Evolutionary conservation across 345 rosid genomes (phyloP).

Genomic region (Gossypium ekmanianum): DNA sequence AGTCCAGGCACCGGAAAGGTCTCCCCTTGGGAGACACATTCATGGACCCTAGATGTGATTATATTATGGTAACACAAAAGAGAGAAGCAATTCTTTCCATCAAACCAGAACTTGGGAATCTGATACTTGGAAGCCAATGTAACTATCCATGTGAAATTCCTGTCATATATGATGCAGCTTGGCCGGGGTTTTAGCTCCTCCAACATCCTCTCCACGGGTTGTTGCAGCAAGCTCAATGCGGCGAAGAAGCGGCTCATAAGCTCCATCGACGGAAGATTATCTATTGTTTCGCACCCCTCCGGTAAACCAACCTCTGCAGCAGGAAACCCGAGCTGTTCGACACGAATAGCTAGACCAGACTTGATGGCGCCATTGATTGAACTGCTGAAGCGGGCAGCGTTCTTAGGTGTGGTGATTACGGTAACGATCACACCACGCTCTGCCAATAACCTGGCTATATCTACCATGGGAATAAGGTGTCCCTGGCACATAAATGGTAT

Average conservation of each 20-base stretch:
- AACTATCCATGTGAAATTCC: conserved; percentile 26
- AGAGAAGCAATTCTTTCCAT: conserved; percentile 45
- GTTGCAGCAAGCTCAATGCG: conserved; percentile 12
- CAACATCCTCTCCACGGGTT: conserved; percentile 22
- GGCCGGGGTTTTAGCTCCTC: conserved; percentile 21
- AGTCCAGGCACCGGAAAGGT: conserved; percentile 34
- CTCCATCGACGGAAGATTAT: conserved; percentile 22
- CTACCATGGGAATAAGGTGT: conserved; percentile 25
- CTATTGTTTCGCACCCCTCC: conserved; percentile 32
- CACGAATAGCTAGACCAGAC: conserved; percentile 21
- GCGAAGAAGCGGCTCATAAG: conserved; percentile 11
- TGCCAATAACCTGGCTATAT: conserved; percentile 24
- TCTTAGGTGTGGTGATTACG: conserved; percentile 24
- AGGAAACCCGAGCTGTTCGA: conserved; percentile 26
- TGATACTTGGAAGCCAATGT: conserved; percentile 33
- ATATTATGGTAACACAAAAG: conserved; percentile 33
- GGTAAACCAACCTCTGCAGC: conserved; percentile 29
- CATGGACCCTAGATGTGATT: conserved; percentile 14
- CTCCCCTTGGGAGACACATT: neutral
- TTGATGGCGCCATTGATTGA: conserved; percentile 12
- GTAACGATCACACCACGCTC: conserved; percentile 13
- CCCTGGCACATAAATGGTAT: conserved; percentile 24
- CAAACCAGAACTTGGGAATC: conserved; percentile 53
- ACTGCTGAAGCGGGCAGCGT: conserved; percentile 20
- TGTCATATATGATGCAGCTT: conserved; percentile 32